Evolutionary conservation across 257 asterid species (phyloP).

Genomic region (Nicotiana sylvestris): DNA sequence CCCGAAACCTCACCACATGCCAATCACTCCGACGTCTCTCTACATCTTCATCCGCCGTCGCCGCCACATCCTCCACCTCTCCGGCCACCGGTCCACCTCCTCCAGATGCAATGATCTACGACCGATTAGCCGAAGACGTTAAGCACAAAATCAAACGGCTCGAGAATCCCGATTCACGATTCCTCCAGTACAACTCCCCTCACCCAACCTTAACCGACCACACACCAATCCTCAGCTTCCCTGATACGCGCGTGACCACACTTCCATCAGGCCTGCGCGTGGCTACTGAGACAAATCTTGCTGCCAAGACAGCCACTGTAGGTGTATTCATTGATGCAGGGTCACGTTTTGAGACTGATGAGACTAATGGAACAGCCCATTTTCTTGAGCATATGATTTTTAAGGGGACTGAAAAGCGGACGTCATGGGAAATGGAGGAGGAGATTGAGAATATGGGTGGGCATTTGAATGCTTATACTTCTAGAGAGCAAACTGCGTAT

Average conservation of each 20-base stretch:
- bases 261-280: constrained; percentile 82
- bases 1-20: constrained; percentile 22
- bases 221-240: constrained; percentile 61
- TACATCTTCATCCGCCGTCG: constrained; percentile 39
- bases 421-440: constrained; percentile 71
- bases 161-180: constrained; percentile 65
- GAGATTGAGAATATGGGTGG: constrained; percentile 98
- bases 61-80: constrained; percentile 12
- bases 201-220: constrained; percentile 55
- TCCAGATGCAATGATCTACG: constrained; percentile 76
- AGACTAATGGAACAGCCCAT: constrained; percentile 84
- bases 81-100: constrained; percentile 58
- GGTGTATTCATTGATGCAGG: constrained; percentile 97
- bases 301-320: constrained; percentile 68
- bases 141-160: constrained; percentile 51
- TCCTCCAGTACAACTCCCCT: constrained; percentile 66
- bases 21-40: constrained; percentile 37
- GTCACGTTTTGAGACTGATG: constrained; percentile 80
- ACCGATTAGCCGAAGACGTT: constrained; percentile 67
- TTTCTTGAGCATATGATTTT: constrained; percentile 95
- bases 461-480: constrained; percentile 90
- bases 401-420: constrained; percentile 81
- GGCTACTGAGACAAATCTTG: constrained; percentile 79
- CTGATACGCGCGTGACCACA: constrained; percentile 72
- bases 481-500: constrained; percentile 90